Evolutionary conservation across 257 asterid genomes (phyloP).

Genomic region (Rauvolfia tetraphylla): DNA sequence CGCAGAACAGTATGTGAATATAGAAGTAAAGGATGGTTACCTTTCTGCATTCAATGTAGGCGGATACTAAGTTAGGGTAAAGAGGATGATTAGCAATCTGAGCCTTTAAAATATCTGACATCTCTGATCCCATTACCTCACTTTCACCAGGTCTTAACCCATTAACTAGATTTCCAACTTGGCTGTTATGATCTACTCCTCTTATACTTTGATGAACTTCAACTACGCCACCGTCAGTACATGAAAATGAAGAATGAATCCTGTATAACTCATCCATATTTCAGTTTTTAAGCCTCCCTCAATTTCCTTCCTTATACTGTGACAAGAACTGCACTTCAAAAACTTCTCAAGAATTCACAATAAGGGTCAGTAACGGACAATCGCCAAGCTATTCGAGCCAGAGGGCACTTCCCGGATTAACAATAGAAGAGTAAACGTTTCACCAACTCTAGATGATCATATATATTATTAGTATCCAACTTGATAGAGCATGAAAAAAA

Average conservation of each 20-base stretch:
- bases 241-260: constrained; percentile 41
- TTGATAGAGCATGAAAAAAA: not conserved
- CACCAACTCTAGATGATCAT: no score
- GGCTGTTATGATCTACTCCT: constrained; percentile 8
- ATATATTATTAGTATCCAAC: not conserved
- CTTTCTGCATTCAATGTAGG: constrained; percentile 72
- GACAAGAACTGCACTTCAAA: constrained; percentile 7
- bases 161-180: constrained; percentile 9
- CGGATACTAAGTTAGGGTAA: constrained; percentile 66
- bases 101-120: constrained; percentile 55
- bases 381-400: no score
- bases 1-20: not conserved
- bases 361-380: not conserved
- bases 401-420: not conserved
- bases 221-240: constrained; percentile 19
- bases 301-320: not conserved
- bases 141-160: not conserved
- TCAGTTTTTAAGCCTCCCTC: not conserved
- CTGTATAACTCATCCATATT: constrained; percentile 49
- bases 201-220: constrained; percentile 13
- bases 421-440: not conserved
- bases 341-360: not conserved
- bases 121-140: constrained; percentile 14
- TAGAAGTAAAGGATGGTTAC: constrained; percentile 19
- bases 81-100: constrained; percentile 87